Evolutionary conservation across 106 monocot species (phyloP).

Genomic region (Acorus gramineus): DNA sequence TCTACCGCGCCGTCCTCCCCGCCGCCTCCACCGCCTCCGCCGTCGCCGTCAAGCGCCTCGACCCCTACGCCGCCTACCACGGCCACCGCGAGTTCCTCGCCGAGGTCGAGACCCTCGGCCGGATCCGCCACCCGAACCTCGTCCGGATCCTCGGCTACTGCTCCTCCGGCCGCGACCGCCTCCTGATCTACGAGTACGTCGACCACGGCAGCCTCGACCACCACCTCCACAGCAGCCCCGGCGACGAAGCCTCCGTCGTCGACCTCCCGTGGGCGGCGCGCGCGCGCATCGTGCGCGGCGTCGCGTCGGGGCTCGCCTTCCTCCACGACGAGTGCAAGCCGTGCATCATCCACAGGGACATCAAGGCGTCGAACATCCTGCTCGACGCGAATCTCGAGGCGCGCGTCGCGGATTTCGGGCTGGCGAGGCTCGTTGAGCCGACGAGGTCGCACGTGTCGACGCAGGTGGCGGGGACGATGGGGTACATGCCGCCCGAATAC

Average conservation of each 20-base stretch:
- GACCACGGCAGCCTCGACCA: slow-evolving; percentile 61
- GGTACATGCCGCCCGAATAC: too few relatives aligned
- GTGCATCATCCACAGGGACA: slow-evolving; percentile 74
- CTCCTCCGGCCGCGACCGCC: slow-evolving; percentile 46
- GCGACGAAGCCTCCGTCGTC: not conserved
- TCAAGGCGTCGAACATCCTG: slow-evolving; percentile 79
- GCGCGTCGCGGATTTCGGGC: slow-evolving; percentile 71
- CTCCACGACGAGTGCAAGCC: slow-evolving; percentile 66
- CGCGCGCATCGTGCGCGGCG: slow-evolving; percentile 30
- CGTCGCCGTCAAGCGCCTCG: slow-evolving; percentile 80
- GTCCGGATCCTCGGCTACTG: slow-evolving; percentile 62
- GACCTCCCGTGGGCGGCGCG: slow-evolving; percentile 36
- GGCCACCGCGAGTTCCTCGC: slow-evolving; percentile 78
- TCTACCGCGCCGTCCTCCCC: slow-evolving; percentile 64
- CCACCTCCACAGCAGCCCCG: slow-evolving; percentile 48
- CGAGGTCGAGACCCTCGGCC: slow-evolving; percentile 71
- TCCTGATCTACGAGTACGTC: slow-evolving; percentile 76
- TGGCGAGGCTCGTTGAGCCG: slow-evolving; percentile 45
- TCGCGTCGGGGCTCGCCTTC: slow-evolving; percentile 57
- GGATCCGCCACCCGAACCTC: slow-evolving; percentile 62
- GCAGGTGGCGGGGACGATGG: slow-evolving; percentile 22
- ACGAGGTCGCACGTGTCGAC: slow-evolving; percentile 47
- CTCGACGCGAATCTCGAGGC: slow-evolving; percentile 43
- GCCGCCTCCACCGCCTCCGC: slow-evolving; percentile 33
- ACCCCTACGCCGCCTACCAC: slow-evolving; percentile 39